Evolutionary conservation across 148 eudicot genomes (phyloP), one percentile per base, ranked within the genome.

Genomic region (Persicaria maculosa): DNA sequence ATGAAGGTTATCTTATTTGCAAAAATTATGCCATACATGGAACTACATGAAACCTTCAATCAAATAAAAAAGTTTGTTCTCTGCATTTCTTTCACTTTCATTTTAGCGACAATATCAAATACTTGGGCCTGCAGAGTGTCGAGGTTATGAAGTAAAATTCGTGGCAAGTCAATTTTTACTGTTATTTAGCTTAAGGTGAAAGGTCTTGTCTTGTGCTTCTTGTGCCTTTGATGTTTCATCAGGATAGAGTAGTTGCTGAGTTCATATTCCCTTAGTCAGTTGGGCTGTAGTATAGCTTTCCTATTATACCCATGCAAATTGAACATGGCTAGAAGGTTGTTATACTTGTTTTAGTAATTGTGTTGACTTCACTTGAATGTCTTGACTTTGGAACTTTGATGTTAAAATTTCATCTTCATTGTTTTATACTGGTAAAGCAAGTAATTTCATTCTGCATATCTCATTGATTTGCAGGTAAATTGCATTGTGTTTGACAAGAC

Each of bases 401-500:
- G 40, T 31, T 31, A 31, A 31, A 31, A 31, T 31, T 31, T 31
- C 40, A 31, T 31, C 40, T 31, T 31, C 40, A 31, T 31, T 31
- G 3, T 31, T 31, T 31, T 31, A 31, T 31, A 31, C 40, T 31
- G 40, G 40, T 31, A 31, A 31, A 31, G 40, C 40, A 31, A 19
- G 9, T 19, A 57, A 17, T 17, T 57, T 57, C 62, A 57, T 19
- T 57, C 25, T 57, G 62, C 17, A 12, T 36, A 9, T 9, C 7
- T 64, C n/a, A 12, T 9, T 7, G 14, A 16, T 43, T 22, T 81
- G 77, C 72, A 95, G 99, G 99, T 95, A 46, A 84, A 89, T 71
- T 96, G 99, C 82, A 89, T 96, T 72, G 97, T 96, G 52, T 96
- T 96, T 59, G 99, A 95, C 85, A 95, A 95, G 87, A 95, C 99